phyloP scores from a whole-genome alignment of 148 eudicot species.

The Salicornia ramosissima region DNA sequence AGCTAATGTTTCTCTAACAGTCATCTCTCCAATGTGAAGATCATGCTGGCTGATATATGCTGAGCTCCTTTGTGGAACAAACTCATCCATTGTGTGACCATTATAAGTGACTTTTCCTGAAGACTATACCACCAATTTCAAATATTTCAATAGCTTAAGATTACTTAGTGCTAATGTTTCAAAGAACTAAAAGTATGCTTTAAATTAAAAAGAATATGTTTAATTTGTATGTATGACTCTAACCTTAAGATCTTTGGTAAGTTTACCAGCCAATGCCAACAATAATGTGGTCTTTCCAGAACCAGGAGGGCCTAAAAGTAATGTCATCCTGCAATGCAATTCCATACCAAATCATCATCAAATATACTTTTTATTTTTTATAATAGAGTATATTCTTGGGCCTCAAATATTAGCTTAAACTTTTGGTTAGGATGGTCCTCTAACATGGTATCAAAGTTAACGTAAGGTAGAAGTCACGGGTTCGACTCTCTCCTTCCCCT shows the following conservation, averaged over 20 bases:
- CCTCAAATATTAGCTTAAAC: too few species aligned
- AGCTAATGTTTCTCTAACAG: constrained; percentile 57
- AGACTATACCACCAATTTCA: constrained; percentile 16
- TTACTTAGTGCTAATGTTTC: background rate
- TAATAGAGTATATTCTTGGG: too few species aligned
- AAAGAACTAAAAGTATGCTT: too few species aligned
- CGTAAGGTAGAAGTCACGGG: too few species aligned
- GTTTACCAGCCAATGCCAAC: constrained; percentile 82
- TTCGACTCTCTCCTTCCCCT: too few species aligned
- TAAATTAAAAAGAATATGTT: too few species aligned
- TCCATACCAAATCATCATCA: background rate
- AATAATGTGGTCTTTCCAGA: constrained; percentile 85
- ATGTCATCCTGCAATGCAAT: constrained; percentile 51
- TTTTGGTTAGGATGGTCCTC: too few species aligned
- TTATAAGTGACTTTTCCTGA: constrained; percentile 45
- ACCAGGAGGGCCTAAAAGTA: constrained; percentile 83
- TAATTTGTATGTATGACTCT: background rate
- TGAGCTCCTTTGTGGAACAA: constrained; percentile 48
- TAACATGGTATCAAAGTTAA: too few species aligned
- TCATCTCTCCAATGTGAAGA: constrained; percentile 54
- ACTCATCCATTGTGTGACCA: constrained; percentile 51
- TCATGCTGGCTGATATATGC: constrained; percentile 61
- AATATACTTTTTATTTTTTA: too few species aligned
- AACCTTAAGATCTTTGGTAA: constrained; percentile 52
- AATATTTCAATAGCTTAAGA: background rate